These are phyloP conservation scores for Mucor ambiguus DNA, from an alignment of 371 early-diverging fungal genomes.

Conservation along the genomic window DNA sequence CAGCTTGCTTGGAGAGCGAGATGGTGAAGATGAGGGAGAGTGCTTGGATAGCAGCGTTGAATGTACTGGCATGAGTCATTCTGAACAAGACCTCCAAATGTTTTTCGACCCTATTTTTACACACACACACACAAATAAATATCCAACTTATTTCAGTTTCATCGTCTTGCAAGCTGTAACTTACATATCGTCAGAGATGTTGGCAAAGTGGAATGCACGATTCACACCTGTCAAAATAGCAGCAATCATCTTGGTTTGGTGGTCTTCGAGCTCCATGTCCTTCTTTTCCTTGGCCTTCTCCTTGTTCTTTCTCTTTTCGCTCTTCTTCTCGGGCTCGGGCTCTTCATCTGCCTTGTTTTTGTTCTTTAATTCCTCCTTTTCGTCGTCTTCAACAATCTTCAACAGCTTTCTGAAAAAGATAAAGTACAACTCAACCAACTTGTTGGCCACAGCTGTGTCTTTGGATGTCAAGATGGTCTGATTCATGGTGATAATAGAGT, in stretches of 20 bases:
- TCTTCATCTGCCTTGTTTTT: slow-evolving; percentile 46
- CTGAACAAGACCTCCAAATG: slow-evolving; percentile 88
- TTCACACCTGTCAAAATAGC: slow-evolving; percentile 95
- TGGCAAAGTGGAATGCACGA: slow-evolving; percentile 92
- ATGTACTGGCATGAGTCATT: slow-evolving; percentile 84
- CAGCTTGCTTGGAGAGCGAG: slow-evolving; percentile 47
- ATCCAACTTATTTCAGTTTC: slow-evolving; percentile 4
- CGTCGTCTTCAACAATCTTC: slow-evolving; percentile 45
- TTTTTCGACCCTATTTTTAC: slow-evolving; percentile 56
- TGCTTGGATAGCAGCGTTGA: slow-evolving; percentile 92
- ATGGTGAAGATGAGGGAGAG: slow-evolving; percentile 88
- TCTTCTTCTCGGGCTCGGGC: slow-evolving; percentile 50
- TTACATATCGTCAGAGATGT: slow-evolving; percentile 77
- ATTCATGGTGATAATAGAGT: slow-evolving; percentile 86
- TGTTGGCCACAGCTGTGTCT: slow-evolving; percentile 77
- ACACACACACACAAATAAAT: background rate
- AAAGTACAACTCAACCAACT: slow-evolving; percentile 89
- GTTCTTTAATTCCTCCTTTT: slow-evolving; percentile 50
- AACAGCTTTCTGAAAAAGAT: slow-evolving; percentile 84
- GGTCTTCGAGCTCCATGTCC: slow-evolving; percentile 61
- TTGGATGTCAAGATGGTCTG: slow-evolving; percentile 83
- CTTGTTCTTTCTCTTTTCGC: slow-evolving; percentile 45
- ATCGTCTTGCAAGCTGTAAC: slow-evolving; percentile 7
- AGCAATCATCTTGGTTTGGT: slow-evolving; percentile 84
- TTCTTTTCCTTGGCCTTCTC: slow-evolving; percentile 49